phyloP scores from a whole-genome alignment of 1,284 basidiomycete genomes.

The Quambalaria eucalypti region DNA sequence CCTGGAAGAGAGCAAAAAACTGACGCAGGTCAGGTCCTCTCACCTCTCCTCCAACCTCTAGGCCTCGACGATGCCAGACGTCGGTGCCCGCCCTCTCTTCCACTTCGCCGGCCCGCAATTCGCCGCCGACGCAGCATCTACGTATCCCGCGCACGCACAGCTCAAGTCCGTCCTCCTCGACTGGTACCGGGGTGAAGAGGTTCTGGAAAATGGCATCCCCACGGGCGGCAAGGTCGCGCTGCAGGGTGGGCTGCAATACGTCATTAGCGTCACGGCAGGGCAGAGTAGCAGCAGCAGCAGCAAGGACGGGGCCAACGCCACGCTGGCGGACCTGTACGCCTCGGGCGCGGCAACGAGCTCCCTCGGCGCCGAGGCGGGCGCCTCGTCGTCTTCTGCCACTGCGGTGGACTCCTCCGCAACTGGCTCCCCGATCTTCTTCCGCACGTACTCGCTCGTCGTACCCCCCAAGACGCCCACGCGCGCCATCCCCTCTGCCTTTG shows the following conservation, averaged over 20 bases:
- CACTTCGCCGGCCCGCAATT: conserved; percentile 70
- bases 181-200: conserved; percentile 70
- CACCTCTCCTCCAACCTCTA: not conserved
- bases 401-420: conserved; percentile 51
- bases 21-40: too few species aligned
- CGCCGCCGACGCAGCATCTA: conserved; percentile 20
- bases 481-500: conserved; percentile 26
- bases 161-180: conserved; percentile 85
- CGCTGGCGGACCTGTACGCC: conserved; percentile 27
- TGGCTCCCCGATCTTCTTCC: conserved; percentile 68
- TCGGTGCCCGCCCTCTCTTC: conserved; percentile 64
- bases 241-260: conserved; percentile 69
- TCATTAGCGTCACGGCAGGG: conserved; percentile 55
- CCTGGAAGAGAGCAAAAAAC: not conserved
- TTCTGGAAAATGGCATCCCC: conserved; percentile 7
- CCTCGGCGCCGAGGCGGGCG: conserved; percentile 50
- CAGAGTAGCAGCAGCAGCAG: not conserved
- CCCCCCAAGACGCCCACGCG: conserved; percentile 58
- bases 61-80: not conserved
- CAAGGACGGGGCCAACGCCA: not conserved
- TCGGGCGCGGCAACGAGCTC: conserved; percentile 35
- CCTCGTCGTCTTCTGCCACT: conserved; percentile 47
- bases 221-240: conserved; percentile 4
- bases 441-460: conserved; percentile 41
- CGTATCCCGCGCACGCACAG: conserved; percentile 37